Conservation (phyloP, 2,329 filamentous ascomycete genomes). For the Pyrenophora tritici-repentis region DNA sequence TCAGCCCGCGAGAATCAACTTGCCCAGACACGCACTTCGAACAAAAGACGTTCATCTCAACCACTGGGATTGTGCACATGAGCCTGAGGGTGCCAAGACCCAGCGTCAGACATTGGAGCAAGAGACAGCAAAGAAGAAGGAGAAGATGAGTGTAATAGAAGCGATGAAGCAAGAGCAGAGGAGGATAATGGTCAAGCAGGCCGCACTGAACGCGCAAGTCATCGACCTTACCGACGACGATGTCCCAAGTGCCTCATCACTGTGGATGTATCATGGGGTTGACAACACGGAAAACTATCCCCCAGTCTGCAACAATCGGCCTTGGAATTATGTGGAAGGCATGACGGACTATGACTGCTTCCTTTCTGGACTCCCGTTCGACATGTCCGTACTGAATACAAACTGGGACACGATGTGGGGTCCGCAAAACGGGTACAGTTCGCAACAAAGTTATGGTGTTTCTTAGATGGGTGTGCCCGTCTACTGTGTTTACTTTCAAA, state of each 20-base stretch:
- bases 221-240: background rate
- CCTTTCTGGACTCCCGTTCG: background rate
- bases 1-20: constrained; percentile 6
- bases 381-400: background rate
- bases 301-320: background rate
- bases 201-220: too few species aligned
- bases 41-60: background rate
- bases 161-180: background rate
- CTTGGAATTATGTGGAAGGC: background rate
- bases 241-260: background rate
- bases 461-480: too few species aligned
- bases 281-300: background rate
- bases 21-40: constrained; percentile 1
- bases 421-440: too few species aligned
- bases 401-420: too few species aligned
- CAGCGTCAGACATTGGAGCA: constrained; percentile 2
- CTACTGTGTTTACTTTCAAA: background rate
- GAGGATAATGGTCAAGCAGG: background rate
- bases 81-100: constrained; percentile 6
- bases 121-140: background rate
- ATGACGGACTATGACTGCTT: background rate
- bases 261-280: background rate
- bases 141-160: background rate
- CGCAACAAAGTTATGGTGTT: too few species aligned
- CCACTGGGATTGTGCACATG: constrained; percentile 10